A percentile compares a stretch with the other conserved stretches of the same genome.
phyloP scores from a whole-genome alignment of 306 rosid species.

The Corylus americana region DNA sequence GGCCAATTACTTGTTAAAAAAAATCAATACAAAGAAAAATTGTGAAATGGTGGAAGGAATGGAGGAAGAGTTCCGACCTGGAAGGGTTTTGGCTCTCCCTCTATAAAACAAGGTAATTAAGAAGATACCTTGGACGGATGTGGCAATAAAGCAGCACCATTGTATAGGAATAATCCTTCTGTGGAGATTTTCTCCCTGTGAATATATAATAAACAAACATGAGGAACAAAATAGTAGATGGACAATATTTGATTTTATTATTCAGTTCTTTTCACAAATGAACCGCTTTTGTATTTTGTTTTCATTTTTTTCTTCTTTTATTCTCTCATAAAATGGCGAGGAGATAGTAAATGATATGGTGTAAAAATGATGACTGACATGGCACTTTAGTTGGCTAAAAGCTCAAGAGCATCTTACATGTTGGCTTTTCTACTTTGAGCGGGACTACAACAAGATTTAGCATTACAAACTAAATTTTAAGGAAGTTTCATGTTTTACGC shows the following conservation, averaged over 20 bases:
- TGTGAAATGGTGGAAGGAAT: too few species aligned
- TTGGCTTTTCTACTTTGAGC: too few species aligned
- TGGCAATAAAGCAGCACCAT: constrained; percentile 62
- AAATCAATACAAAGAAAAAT: too few species aligned
- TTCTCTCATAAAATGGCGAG: neutral
- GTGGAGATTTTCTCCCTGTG: constrained; percentile 43
- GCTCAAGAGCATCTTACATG: neutral
- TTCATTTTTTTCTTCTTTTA: neutral
- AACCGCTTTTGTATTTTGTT: neutral
- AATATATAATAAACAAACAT: constrained; percentile 23
- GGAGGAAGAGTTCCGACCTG: too few species aligned
- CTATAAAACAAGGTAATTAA: neutral
- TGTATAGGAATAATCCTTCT: constrained; percentile 32
- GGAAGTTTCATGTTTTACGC: neutral
- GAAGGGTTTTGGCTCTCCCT: too few species aligned
- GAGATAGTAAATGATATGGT: neutral
- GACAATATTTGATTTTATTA: too few species aligned
- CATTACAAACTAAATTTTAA: too few species aligned
- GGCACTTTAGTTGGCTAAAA: too few species aligned
- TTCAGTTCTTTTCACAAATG: neutral
- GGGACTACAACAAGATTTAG: neutral
- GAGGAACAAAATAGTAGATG: constrained; percentile 13
- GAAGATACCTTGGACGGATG: constrained; percentile 72
- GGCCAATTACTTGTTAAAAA: too few species aligned
- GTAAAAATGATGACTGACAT: neutral